These are phyloP conservation scores for Pterocarpus santalinus DNA, from an alignment of 306 rosid species.

Conservation along the genomic window DNA sequence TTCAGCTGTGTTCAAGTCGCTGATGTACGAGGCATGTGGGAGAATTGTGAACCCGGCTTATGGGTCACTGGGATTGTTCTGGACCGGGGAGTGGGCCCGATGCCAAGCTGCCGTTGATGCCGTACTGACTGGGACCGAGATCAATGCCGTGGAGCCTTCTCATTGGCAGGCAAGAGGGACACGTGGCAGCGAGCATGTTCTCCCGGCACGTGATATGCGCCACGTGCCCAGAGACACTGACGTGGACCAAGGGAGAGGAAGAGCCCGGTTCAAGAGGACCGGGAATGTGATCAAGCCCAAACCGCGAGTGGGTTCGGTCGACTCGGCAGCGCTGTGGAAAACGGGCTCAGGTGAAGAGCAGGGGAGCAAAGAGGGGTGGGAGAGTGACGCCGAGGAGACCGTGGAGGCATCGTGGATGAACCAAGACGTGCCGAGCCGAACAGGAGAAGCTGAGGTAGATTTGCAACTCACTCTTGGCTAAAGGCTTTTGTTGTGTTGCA, in stretches of 20 bases:
- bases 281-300: slow-evolving; percentile 17
- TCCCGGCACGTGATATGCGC: slow-evolving; percentile 52
- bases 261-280: slow-evolving; percentile 52
- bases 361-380: neutral
- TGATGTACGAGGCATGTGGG: slow-evolving; percentile 77
- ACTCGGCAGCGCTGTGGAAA: slow-evolving; percentile 8
- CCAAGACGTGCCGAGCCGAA: slow-evolving; percentile 6
- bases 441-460: slow-evolving; percentile 21
- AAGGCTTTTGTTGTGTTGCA: neutral
- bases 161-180: neutral
- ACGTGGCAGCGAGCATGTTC: neutral
- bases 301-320: slow-evolving; percentile 1
- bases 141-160: neutral
- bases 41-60: slow-evolving; percentile 70
- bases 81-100: slow-evolving; percentile 61
- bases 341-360: neutral
- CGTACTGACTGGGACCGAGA: slow-evolving; percentile 55
- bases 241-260: slow-evolving; percentile 16
- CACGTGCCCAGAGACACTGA: slow-evolving; percentile 50
- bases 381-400: slow-evolving; percentile 38
- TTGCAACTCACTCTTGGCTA: slow-evolving; percentile 56
- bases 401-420: slow-evolving; percentile 43
- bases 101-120: slow-evolving; percentile 75
- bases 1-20: slow-evolving; percentile 66
- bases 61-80: slow-evolving; percentile 72